phyloP scores from a whole-genome alignment of 768 basidiomycete genomes.

The Rhizopogon vulgaris region DNA sequence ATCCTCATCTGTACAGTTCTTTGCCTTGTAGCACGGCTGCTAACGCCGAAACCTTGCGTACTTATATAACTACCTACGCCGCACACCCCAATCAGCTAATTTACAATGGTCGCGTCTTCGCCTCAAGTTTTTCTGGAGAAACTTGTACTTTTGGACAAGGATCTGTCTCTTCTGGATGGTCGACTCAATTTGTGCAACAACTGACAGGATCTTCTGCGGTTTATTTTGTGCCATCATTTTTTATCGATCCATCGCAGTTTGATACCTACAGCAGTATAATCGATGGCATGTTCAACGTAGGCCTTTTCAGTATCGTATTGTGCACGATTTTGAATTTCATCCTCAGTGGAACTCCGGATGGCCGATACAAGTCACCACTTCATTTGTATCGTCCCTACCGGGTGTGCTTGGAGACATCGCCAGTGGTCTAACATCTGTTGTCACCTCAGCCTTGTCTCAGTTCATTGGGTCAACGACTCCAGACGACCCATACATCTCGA shows the following conservation, averaged over 20 bases:
- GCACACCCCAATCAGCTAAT: slow-evolving; percentile 55
- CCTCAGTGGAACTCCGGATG: slow-evolving; percentile 76
- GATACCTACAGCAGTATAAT: slow-evolving; percentile 41
- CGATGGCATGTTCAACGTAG: slow-evolving; percentile 56
- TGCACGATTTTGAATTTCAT: slow-evolving; percentile 6
- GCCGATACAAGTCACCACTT: slow-evolving; percentile 55
- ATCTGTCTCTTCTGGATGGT: slow-evolving; percentile 51
- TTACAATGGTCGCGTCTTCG: slow-evolving; percentile 42
- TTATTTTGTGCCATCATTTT: slow-evolving; percentile 68
- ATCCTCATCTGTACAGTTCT: slow-evolving; percentile 29
- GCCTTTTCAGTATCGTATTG: slow-evolving; percentile 10
- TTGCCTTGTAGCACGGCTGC: slow-evolving; percentile 44
- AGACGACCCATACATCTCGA: slow-evolving; percentile 50
- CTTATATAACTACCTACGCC: slow-evolving; percentile 47
- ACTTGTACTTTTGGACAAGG: slow-evolving; percentile 58
- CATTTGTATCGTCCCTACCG: slow-evolving; percentile 8
- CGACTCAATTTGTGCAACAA: slow-evolving; percentile 42
- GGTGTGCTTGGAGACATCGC: slow-evolving; percentile 12
- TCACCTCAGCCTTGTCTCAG: slow-evolving; percentile 24
- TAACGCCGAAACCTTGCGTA: slow-evolving; percentile 46
- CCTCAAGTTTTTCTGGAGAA: slow-evolving; percentile 71
- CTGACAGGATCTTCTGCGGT: slow-evolving; percentile 40
- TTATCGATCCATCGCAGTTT: slow-evolving; percentile 47
- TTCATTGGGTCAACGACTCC: slow-evolving; percentile 43
- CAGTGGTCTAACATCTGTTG: slow-evolving; percentile 6